These are phyloP conservation scores for Boletus subparvulus DNA, from an alignment of 768 basidiomycete species.

Conservation along the genomic window DNA sequence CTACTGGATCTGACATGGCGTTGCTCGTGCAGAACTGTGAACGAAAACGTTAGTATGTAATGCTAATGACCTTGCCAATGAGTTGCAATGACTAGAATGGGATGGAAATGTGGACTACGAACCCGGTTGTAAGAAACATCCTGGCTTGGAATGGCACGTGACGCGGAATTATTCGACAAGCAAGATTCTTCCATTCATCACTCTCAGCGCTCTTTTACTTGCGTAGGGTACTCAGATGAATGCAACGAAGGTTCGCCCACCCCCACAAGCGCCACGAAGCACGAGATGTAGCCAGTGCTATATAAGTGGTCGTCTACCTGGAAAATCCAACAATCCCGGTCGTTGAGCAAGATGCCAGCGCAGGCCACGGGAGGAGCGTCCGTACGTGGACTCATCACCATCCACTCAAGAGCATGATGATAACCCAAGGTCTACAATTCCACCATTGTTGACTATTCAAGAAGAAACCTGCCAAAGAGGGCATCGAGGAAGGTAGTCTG, in stretches of 20 bases:
- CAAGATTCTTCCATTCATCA: too few species aligned
- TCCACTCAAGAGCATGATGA: neutral
- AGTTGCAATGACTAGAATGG: neutral
- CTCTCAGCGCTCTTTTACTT: too few species aligned
- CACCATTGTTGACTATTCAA: neutral
- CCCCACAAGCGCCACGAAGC: neutral
- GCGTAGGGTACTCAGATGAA: neutral
- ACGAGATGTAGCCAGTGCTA: neutral
- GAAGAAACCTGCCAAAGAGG: neutral
- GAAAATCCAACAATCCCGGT: neutral
- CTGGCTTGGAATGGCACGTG: neutral
- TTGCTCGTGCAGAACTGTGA: neutral
- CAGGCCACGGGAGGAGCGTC: neutral
- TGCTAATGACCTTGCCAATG: neutral
- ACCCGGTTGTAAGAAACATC: neutral
- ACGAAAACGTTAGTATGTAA: neutral
- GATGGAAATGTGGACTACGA: neutral
- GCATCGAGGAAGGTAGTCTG: neutral
- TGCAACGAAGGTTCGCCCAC: too few species aligned
- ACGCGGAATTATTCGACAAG: neutral
- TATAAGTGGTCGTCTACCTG: neutral
- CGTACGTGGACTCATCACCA: neutral
- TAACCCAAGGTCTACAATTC: neutral
- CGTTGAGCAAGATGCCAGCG: neutral
- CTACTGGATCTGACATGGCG: constrained; percentile 68